A percentile compares a stretch with the other conserved stretches of the same genome.
phyloP scores from a whole-genome alignment of 306 rosid genomes.

The Casuarina cunninghamiana region DNA sequence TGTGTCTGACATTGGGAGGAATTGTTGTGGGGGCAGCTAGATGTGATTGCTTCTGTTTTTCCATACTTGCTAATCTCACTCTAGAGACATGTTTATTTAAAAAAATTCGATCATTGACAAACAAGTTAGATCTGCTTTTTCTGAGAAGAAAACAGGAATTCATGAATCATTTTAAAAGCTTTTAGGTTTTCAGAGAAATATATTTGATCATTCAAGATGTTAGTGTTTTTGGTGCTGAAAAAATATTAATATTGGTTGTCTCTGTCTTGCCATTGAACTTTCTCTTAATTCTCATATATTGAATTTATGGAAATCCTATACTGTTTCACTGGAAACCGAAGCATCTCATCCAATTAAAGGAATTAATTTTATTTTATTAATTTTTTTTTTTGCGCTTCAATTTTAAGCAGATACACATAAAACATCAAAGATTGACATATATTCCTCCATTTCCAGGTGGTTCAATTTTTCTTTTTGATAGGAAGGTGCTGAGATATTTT shows the following conservation, averaged over 20 bases:
- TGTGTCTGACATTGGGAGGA: neutral
- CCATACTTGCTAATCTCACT: neutral
- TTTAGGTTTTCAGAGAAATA: neutral
- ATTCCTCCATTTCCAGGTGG: constrained; percentile 60
- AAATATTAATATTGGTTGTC: neutral
- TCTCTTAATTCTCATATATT: neutral
- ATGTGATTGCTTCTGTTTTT: neutral
- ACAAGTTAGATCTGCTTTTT: neutral
- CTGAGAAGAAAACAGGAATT: neutral
- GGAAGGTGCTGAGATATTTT: constrained; percentile 87
- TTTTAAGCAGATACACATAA: neutral
- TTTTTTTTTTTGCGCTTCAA: neutral
- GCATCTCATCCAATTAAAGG: neutral
- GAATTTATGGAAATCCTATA: neutral
- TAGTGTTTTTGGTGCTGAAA: neutral
- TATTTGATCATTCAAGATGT: neutral
- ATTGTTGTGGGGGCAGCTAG: neutral
- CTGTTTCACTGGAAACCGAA: neutral
- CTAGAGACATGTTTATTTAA: neutral
- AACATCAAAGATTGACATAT: constrained; percentile 19
- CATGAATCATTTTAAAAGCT: neutral
- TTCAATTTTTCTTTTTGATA: constrained; percentile 84
- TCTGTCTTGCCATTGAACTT: neutral
- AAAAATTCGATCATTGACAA: neutral
- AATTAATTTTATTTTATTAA: too few species aligned